These are phyloP conservation scores for Kwoniella heveanensis DNA, from an alignment of 768 basidiomycete genomes.

Conservation along the genomic window DNA sequence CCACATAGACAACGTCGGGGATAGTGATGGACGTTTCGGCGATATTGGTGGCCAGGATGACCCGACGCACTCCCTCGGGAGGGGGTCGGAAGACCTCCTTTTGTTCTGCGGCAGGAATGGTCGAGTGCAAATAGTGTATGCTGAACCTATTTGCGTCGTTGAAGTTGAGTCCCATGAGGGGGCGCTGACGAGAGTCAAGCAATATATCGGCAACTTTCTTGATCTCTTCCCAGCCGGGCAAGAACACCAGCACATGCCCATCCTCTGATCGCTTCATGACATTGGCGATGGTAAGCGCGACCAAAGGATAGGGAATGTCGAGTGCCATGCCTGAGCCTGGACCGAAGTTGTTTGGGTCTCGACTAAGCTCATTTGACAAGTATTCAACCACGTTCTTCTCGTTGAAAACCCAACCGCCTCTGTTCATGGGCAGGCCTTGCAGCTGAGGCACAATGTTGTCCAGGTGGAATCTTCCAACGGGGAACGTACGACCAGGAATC, in stretches of 20 bases:
- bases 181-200: conserved; percentile 62
- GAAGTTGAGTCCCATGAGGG: conserved; percentile 65
- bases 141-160: conserved; percentile 63
- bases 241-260: conserved; percentile 84
- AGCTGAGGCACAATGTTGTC: conserved; percentile 72
- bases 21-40: conserved; percentile 95
- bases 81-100: conserved; percentile 86
- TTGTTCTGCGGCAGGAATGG: conserved; percentile 83
- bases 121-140: conserved; percentile 84
- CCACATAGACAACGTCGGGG: conserved; percentile 90
- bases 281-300: conserved; percentile 78
- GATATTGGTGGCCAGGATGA: conserved; percentile 92
- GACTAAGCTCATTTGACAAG: conserved; percentile 68
- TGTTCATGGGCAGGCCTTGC: conserved; percentile 36
- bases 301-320: conserved; percentile 76
- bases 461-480: conserved; percentile 77
- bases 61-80: conserved; percentile 71
- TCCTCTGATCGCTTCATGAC: conserved; percentile 72
- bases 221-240: conserved; percentile 69
- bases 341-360: conserved; percentile 40
- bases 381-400: conserved; percentile 74
- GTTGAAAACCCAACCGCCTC: conserved; percentile 66
- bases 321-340: conserved; percentile 61
- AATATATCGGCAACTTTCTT: conserved; percentile 65
- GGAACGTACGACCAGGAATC: conserved; percentile 88